A percentile compares a stretch with the other conserved stretches of the same genome.
Conservation (phyloP, 148 eudicot genomes). For the Diospyros lotus region DNA sequence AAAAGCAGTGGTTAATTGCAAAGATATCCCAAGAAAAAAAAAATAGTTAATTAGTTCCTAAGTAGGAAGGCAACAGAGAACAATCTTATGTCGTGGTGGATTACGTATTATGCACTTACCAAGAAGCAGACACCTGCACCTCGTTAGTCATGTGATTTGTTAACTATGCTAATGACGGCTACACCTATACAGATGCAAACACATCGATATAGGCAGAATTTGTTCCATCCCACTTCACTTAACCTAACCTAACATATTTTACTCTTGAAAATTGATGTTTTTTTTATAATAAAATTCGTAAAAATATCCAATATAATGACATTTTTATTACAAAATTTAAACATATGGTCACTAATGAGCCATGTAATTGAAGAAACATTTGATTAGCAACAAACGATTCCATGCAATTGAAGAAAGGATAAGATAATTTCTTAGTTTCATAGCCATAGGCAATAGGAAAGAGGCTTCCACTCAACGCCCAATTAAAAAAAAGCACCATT, state of each 20-base stretch:
- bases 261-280: too few relatives aligned
- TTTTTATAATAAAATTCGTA: too few relatives aligned
- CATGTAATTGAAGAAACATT: too few relatives aligned
- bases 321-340: too few relatives aligned
- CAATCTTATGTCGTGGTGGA: not conserved
- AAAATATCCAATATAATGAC: too few relatives aligned
- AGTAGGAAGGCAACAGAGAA: not conserved
- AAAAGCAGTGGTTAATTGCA: conserved; percentile 5
- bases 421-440: not conserved
- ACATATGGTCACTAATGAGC: too few relatives aligned
- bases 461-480: too few relatives aligned
- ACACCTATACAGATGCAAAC: not conserved
- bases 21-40: conserved; percentile 2
- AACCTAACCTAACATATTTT: not conserved
- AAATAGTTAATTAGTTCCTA: too few relatives aligned
- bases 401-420: too few relatives aligned
- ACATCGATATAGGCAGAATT: not conserved
- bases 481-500: too few relatives aligned
- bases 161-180: not conserved
- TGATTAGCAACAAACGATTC: too few relatives aligned
- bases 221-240: not conserved
- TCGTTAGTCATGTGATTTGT: not conserved
- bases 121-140: not conserved
- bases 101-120: not conserved
- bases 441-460: too few relatives aligned